phyloP scores from a whole-genome alignment of 768 basidiomycete genomes.

The Suillus placidus region DNA sequence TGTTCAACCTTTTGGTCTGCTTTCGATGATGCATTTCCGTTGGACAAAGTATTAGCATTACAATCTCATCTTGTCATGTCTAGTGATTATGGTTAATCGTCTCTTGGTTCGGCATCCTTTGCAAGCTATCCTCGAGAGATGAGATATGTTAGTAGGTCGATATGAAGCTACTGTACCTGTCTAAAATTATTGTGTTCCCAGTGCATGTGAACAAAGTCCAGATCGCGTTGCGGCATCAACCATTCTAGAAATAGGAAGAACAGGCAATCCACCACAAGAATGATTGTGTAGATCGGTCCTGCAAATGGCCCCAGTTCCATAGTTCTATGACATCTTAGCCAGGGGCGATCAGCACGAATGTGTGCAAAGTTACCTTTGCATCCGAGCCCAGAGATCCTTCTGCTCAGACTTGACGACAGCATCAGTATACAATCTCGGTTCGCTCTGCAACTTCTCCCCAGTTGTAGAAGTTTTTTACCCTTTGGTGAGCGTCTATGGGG shows the following conservation, averaged over 20 bases:
- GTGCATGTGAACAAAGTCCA: conserved; percentile 72
- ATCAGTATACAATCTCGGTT: conserved; percentile 83
- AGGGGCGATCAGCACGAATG: neutral
- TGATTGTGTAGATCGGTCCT: conserved; percentile 86
- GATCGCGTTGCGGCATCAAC: conserved; percentile 74
- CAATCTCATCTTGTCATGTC: conserved; percentile 1
- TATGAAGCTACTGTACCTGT: conserved; percentile 28
- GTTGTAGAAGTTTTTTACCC: conserved; percentile 81
- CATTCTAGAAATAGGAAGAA: conserved; percentile 86
- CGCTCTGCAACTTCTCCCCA: conserved; percentile 81
- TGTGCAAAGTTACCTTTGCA: conserved; percentile 59
- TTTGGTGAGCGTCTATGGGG: conserved; percentile 73
- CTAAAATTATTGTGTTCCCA: conserved; percentile 53
- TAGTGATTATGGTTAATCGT: conserved; percentile 3
- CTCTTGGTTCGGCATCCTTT: conserved; percentile 6
- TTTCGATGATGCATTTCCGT: conserved; percentile 6
- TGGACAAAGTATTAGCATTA: conserved; percentile 7
- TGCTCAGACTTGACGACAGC: conserved; percentile 62
- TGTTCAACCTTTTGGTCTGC: neutral
- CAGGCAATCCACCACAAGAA: conserved; percentile 85
- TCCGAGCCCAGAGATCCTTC: conserved; percentile 75
- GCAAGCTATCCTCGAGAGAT: conserved; percentile 15
- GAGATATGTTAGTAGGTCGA: neutral
- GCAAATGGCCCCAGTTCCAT: conserved; percentile 78
- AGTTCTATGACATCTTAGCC: conserved; percentile 49